Base-by-base conservation (phyloP, 306 rosid species). In the Morella rubra region DNA sequence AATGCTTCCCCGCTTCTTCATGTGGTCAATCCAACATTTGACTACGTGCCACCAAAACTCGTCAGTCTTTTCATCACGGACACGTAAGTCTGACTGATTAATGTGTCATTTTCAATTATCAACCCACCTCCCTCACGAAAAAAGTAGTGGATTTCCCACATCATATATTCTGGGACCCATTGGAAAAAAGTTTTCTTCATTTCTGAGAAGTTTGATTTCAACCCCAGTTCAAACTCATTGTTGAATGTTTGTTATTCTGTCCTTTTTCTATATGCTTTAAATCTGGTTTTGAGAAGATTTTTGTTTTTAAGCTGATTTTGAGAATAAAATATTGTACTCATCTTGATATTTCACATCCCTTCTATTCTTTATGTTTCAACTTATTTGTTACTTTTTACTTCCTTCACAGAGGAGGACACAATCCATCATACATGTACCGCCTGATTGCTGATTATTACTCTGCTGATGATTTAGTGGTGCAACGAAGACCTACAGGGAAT, bases 371-470 rank as follows among this genome's bases (percentile, higher is more conserved):
- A 66, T 54, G 9, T 55, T 80, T 53, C 42, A 18, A 52, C 65
- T 60, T 81, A 68, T 60, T 70, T 77, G 53, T 84, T 70, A 77
- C 72, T 50, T 40, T 10, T 45, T 58, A 73, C 71, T 78, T 80
- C 52, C 76, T 82, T 88, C 24, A 40, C 91, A 95, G 99, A 44
- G 99, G 99, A 77, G 99, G 99, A 82, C 97, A 95, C 79, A 95
- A 91, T 80, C 88, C 99, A 41, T 92, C 99, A 56, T 95, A 95
- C 80, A 84, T 95, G 99, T 92, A 95, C 83, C 91, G 97, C 83
- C 99, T 95, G 40, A 92, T 95, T 9, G 93, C 97, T 20, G 99
- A 95, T 75, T 95, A 92, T 80, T 95, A 95, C 85, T 88, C 98
- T 59, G 96, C 99, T 71, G 93, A 89, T 86, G 99, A 95, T 88